Base-by-base conservation (phyloP, 2,329 filamentous ascomycete species). In the Cercospora sp. region DNA sequence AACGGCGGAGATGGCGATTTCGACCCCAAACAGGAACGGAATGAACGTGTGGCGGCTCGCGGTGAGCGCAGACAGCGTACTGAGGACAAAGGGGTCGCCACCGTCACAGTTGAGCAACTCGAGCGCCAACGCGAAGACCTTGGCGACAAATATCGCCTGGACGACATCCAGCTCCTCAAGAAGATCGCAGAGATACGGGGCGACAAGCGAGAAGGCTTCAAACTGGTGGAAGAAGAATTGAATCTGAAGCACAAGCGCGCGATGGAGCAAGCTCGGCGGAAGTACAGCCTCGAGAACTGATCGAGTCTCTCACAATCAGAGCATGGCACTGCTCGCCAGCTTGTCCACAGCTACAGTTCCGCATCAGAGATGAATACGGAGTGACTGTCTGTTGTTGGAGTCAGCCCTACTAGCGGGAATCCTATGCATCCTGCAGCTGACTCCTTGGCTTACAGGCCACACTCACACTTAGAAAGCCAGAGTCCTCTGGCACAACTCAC, bases 91-190 rank as follows among this genome's bases (percentile, higher is more conserved):
- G 40, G 33, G 18, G 51, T 31, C 51, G 30, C 8, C n/a, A 20
- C 31, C 4, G 28, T 30, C 23, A 62, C 60, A 3, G 45, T 55
- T 10, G 36, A 57, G 18, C 45, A 65, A n/a, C 53, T 68, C 12
- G 23, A 65, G n/a, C 55, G 57, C 13, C 28, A 68, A 31, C 45
- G 40, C 13, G 18, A 16, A 3, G 59, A 68, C 10, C 30, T 68
- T 48, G 31, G 63, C 8, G 23, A 31, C 28, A 67, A 67, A 30
- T 64, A 36, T 33, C 20, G 58, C 36, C 60, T 67, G 4, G 51
- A 67, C 28, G 31, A 64, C 13, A 67, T 67, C 20, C 53, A 51
- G n/a, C 64, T 67, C 28, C 36, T 60, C 16, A 67, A 67, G 55
- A 59, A 58, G 16, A 67, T 67, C 20, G 65, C 65, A 10, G 33